Evolutionary conservation across 192 early-diverging fungal species (phyloP).

Genomic region (Fimicolochytrium jonesii): DNA sequence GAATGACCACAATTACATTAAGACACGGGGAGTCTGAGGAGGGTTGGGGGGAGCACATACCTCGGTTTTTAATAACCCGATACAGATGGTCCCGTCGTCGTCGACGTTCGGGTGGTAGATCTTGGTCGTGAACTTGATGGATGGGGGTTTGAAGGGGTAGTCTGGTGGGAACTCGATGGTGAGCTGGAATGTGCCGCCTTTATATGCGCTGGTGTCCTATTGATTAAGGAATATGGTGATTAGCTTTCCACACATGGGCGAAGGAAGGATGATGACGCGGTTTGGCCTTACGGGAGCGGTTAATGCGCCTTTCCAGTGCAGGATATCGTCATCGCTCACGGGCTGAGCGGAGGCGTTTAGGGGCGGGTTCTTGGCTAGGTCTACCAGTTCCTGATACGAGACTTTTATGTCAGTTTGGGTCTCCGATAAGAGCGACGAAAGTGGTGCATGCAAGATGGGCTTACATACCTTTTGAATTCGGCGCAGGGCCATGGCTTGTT

Average conservation of each 20-base stretch:
- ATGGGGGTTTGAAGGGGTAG: slow-evolving; percentile 81
- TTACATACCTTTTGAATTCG: too few species aligned
- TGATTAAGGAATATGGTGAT: neutral
- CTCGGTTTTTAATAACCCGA: slow-evolving; percentile 70
- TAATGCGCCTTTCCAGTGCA: slow-evolving; percentile 62
- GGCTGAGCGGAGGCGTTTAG: slow-evolving; percentile 52
- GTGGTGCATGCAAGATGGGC: too few species aligned
- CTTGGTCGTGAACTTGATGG: slow-evolving; percentile 68
- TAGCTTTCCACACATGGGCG: neutral
- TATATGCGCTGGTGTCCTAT: slow-evolving; percentile 57
- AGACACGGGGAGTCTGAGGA: neutral
- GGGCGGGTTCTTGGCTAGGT: slow-evolving; percentile 58
- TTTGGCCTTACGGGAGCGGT: slow-evolving; percentile 50
- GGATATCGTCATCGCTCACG: slow-evolving; percentile 58
- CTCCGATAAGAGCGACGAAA: too few species aligned
- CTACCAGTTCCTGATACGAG: slow-evolving; percentile 62
- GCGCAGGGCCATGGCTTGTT: too few species aligned
- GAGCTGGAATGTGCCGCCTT: slow-evolving; percentile 67
- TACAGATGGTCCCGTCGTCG: slow-evolving; percentile 76
- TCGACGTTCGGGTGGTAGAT: slow-evolving; percentile 84
- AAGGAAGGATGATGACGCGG: neutral
- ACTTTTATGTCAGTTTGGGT: too few species aligned
- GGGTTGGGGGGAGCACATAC: slow-evolving; percentile 19
- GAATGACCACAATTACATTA: neutral
- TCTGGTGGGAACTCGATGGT: slow-evolving; percentile 67